A percentile compares a stretch with the other conserved stretches of the same genome.
Conservation (phyloP, 148 eudicot species). For the Cornus suecica region DNA sequence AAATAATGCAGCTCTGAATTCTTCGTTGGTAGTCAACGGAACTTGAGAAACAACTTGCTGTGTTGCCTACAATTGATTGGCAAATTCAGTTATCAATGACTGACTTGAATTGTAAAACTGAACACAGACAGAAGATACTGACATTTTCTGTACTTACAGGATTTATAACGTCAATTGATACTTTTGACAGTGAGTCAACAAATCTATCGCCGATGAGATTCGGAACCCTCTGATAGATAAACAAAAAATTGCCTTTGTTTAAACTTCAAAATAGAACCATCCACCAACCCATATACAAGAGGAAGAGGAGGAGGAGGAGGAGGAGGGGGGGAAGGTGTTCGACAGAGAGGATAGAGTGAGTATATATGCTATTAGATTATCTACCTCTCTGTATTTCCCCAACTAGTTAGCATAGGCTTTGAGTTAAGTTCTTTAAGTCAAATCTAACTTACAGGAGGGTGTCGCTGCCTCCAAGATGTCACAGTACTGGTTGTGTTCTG, state of each 20-base stretch:
- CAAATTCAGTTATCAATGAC: constrained; percentile 6
- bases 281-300: too few species aligned
- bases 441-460: constrained; percentile 36
- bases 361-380: neutral
- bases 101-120: neutral
- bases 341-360: neutral
- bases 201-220: constrained; percentile 65
- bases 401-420: neutral
- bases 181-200: constrained; percentile 47
- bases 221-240: constrained; percentile 40
- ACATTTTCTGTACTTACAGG: constrained; percentile 45
- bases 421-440: constrained; percentile 1
- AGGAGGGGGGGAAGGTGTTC: neutral
- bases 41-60: constrained; percentile 71
- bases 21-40: constrained; percentile 61
- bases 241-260: neutral
- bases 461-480: constrained; percentile 46
- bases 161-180: constrained; percentile 53
- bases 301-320: too few species aligned
- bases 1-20: constrained; percentile 58
- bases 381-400: neutral
- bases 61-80: constrained; percentile 49
- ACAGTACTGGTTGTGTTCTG: constrained; percentile 37
- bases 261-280: neutral
- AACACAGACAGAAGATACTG: neutral